Percentiles rank a stretch among this genome's conserved stretches.
Evolutionary conservation across 2,329 filamentous ascomycete species (phyloP).

Genomic region (Colletotrichum siamense): DNA sequence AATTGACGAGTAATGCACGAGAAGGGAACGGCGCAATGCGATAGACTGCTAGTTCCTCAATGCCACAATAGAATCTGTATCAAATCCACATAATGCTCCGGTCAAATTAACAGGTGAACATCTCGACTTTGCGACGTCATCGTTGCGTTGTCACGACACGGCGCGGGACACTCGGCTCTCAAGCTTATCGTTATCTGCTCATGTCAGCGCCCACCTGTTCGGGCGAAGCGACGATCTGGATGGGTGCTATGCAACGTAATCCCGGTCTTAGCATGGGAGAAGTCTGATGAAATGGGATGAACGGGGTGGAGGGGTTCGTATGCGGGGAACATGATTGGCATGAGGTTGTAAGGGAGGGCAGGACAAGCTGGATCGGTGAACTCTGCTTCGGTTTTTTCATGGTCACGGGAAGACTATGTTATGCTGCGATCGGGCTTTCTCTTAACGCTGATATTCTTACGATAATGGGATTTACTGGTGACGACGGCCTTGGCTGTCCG

Average conservation of each 20-base stretch:
- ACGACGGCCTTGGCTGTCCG: neutral
- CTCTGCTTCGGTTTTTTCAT: neutral
- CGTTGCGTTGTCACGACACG: neutral
- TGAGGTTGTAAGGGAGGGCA: neutral
- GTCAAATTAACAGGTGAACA: neutral
- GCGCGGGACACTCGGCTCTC: neutral
- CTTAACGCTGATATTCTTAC: neutral
- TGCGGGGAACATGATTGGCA: neutral
- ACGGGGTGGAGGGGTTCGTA: neutral
- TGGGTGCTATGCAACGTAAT: neutral
- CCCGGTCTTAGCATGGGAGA: neutral
- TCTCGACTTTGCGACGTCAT: neutral
- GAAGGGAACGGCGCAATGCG: slow-evolving; percentile 11
- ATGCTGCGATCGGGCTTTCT: neutral
- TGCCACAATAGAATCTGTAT: slow-evolving; percentile 23
- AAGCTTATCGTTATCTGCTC: neutral
- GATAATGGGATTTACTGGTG: neutral
- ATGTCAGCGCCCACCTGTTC: neutral
- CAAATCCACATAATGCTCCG: neutral
- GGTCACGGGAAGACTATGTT: neutral
- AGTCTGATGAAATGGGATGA: slow-evolving; percentile 1
- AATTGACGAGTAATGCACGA: slow-evolving; percentile 23
- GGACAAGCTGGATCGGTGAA: neutral
- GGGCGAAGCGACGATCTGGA: neutral
- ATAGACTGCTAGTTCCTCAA: slow-evolving; percentile 19